These are phyloP conservation scores for Parmales sp. DNA, from an alignment of 108 stramenopile species.

Conservation along the genomic window DNA sequence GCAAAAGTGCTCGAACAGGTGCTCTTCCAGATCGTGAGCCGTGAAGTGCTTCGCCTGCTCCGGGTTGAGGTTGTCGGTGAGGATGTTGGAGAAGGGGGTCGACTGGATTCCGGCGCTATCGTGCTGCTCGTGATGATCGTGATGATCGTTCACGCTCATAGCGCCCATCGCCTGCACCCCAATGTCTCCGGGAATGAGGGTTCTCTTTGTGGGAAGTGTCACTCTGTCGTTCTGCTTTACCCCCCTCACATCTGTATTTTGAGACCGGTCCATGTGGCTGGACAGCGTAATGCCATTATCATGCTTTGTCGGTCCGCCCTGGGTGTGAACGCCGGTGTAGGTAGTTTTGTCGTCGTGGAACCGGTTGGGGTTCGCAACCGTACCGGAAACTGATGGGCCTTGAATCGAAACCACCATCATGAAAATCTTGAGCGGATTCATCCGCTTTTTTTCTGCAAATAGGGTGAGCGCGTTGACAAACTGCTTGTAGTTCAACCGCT, in stretches of 20 bases:
- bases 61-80: not conserved
- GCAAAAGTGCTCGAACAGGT: constrained; percentile 1
- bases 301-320: constrained; percentile 17
- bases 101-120: not conserved
- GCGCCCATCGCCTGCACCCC: not conserved
- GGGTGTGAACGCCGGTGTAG: constrained; percentile 21
- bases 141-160: too few species aligned
- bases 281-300: constrained; percentile 14
- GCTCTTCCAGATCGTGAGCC: not conserved
- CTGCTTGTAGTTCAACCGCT: constrained; percentile 19
- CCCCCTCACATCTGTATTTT: not conserved
- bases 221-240: not conserved
- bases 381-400: constrained; percentile 17
- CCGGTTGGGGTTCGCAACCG: constrained; percentile 19
- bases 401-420: constrained; percentile 10
- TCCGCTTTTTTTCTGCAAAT: not conserved
- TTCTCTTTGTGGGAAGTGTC: not conserved
- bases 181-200: not conserved
- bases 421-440: constrained; percentile 10
- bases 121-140: too few species aligned
- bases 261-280: constrained; percentile 12
- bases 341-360: constrained; percentile 33
- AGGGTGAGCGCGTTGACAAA: constrained; percentile 14
- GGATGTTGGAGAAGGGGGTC: not conserved
- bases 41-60: not conserved